phyloP scores from a whole-genome alignment of 345 rosid species.

The Salix suchowensis region DNA sequence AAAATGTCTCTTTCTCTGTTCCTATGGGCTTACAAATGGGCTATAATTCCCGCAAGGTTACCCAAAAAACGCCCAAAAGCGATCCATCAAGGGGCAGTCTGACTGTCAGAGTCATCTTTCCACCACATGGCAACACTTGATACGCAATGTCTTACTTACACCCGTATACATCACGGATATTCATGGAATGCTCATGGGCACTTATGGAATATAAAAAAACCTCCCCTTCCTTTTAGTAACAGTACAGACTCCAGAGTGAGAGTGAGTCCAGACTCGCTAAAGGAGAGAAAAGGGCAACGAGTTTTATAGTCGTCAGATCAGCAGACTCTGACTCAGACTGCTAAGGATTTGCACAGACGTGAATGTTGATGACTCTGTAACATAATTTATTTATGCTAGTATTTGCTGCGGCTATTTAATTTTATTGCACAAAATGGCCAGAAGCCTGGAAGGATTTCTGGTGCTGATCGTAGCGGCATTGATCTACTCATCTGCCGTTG shows the following conservation, averaged over 20 bases:
- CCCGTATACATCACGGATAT: background rate
- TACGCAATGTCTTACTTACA: background rate
- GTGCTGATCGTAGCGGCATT: slow-evolving; percentile 36
- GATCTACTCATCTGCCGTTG: slow-evolving; percentile 32
- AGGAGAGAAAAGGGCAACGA: background rate
- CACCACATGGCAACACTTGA: background rate
- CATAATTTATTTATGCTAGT: background rate
- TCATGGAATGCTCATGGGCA: background rate
- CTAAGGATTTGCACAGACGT: background rate
- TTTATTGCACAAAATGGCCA: slow-evolving; percentile 13
- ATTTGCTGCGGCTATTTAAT: background rate
- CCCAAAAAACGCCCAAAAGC: background rate
- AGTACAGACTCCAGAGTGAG: background rate
- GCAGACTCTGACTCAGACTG: background rate
- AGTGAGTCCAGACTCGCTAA: background rate
- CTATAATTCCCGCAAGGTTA: background rate
- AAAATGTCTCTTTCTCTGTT: background rate
- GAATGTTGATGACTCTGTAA: background rate
- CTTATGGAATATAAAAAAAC: background rate
- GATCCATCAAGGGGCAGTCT: background rate
- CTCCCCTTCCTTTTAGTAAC: background rate
- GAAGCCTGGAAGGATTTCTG: slow-evolving; percentile 39
- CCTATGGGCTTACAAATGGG: background rate
- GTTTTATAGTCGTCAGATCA: background rate
- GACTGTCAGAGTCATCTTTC: background rate